Percentiles rank a stretch among this genome's conserved stretches.
These are phyloP conservation scores for Fusarium xyrophilum DNA, from an alignment of 2,329 filamentous ascomycete genomes.

Conservation along the genomic window DNA sequence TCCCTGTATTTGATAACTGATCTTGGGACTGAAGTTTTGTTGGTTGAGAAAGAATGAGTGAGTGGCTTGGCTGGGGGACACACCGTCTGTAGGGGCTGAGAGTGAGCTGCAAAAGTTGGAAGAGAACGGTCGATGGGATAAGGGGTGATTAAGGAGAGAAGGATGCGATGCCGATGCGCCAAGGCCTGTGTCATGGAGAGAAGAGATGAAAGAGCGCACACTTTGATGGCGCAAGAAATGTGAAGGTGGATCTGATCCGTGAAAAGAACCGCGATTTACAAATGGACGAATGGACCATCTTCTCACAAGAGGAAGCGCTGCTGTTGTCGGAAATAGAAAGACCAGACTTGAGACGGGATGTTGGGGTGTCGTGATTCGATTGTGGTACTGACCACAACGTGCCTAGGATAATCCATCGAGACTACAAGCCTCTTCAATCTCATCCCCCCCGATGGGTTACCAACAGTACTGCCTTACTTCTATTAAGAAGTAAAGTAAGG, in stretches of 20 bases:
- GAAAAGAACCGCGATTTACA: not conserved
- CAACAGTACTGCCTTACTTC: fast-evolving
- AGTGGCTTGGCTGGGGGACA: not conserved
- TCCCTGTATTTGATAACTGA: too few species aligned
- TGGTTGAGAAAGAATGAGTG: not conserved
- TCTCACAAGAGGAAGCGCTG: fast-evolving
- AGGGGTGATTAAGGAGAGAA: not conserved
- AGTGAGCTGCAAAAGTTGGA: not conserved
- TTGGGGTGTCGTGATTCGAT: fast-evolving
- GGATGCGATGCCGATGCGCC: not conserved
- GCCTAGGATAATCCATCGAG: not conserved
- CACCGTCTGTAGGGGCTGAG: fast-evolving
- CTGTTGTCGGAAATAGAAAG: fast-evolving
- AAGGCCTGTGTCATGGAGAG: not conserved
- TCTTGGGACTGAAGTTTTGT: not conserved
- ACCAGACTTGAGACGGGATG: fast-evolving
- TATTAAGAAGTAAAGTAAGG: fast-evolving
- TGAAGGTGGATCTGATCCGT: fast-evolving
- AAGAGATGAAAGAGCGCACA: not conserved
- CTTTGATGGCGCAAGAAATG: fast-evolving
- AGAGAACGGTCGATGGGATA: not conserved
- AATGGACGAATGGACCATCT: fast-evolving
- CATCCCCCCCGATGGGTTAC: fast-evolving
- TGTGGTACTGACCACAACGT: too few species aligned
- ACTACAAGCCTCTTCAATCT: too few species aligned